Evolutionary conservation across 495 filamentous ascomycete species (phyloP), one percentile per base, ranked within the genome.

Genomic region (Penicillium turbatum): DNA sequence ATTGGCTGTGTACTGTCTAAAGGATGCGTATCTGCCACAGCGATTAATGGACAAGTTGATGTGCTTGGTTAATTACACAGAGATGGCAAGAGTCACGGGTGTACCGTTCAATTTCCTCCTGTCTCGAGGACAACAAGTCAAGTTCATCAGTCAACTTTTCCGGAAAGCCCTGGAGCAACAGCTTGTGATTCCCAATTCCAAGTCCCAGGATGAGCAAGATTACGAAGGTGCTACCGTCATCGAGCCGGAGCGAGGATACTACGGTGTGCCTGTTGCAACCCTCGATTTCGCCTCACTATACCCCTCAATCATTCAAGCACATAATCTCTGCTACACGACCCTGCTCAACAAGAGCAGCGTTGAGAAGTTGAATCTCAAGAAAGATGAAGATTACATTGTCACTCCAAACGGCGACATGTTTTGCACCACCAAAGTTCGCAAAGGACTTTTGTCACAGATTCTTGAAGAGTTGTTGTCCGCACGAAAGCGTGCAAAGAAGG

Each of bases 191-290:
- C 93, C 93, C 12, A 95, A 97, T 63, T 67, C 89, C 19, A 80
- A 72, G 31, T 74, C 80, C 17, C 79, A 84, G 37, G 77, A 78
- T 2, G 92, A 97, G 43, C 90, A 97, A 65, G 74, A 77, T 39
- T 99, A 99, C 64, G 90, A 93, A 76, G 93, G 93, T 61, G 93
- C 93, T 21, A 99, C 95, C 0, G 93, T 99, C 67, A 99, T 99
- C 64, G 95, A 97, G 60, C 93, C 93, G 8, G 86, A 82, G 29
- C 83, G 90, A 68, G 92, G 88, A 21, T 97, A 92, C 71, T 97
- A 99, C 61, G 82, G 88, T 56, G 89, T 95, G 11, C 93, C 93
- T 4, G 87, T 99, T 56, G 95, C 95, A 6, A 99, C 93, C 0
- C 86, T 99, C 8, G 93, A 99, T 89, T 99, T 99, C 62, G 95